Base-by-base conservation (phyloP, 306 rosid genomes). In the Canavalia ensiformis region DNA sequence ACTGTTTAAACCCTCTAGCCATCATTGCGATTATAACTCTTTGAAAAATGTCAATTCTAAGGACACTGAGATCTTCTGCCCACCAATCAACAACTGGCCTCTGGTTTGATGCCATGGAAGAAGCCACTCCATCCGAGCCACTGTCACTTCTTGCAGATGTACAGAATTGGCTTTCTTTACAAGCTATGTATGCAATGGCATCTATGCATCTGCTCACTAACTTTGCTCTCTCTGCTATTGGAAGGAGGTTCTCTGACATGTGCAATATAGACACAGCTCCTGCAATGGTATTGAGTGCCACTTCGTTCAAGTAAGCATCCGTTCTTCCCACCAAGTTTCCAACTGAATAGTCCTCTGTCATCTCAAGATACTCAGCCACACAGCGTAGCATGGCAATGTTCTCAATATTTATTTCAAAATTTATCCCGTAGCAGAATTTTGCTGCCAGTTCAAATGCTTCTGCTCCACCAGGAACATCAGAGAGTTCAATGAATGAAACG, bases 361-460 rank as follows among this genome's bases (percentile, higher is more conserved):
- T 96, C 86, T 87, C 92, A 12, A 96, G 97, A 86, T 92, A 90
- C 86, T 96, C 99, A 1, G 97, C 96, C 74, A 77, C 92, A 3
- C 97, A 96, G n/a, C 94, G 93, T 1, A 96, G 97, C 71, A 33
- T 82, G 18, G 93, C 97, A 0, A 93, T 93, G 85, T 93, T 96
- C 64, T 88, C 98, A 1, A 91, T 84, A 78, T 82, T 75, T 63
- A 96, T 92, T 85, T 93, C 98, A 39, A 96, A 96, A 50, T 92
- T 96, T 79, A 96, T 93, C n/a, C 98, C 98, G 11, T 96, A 96
- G 62, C 99, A 96, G 87, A 96, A 96, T 33, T 90, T 93, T 13
- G 98, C 99, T 37, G 99, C 94, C 30, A 93, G 92, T 63, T 96
- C 99, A 74, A 96, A 96, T 25, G 94, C 94, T 84, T 96, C 98